A percentile compares a stretch with the other conserved stretches of the same genome.
These are phyloP conservation scores for Fusarium torulosum DNA, from an alignment of 2,329 filamentous ascomycete species.

Conservation along the genomic window DNA sequence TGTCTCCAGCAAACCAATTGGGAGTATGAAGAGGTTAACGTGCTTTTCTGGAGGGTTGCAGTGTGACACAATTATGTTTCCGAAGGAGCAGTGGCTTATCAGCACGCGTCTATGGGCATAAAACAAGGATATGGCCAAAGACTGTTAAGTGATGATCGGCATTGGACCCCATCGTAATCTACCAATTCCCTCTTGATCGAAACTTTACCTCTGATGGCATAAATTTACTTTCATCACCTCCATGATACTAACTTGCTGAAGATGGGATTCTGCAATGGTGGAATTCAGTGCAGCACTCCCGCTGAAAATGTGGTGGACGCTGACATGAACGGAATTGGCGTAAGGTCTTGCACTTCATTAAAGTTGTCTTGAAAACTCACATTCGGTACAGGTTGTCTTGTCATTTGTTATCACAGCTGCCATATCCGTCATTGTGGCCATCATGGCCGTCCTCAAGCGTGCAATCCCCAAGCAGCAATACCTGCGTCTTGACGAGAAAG, in stretches of 20 bases:
- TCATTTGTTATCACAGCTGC: conserved; percentile 21
- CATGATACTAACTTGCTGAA: background rate
- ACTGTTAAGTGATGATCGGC: conserved; percentile 10
- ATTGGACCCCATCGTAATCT: background rate
- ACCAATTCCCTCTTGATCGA: background rate
- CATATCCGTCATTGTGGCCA: conserved; percentile 21
- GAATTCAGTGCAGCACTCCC: background rate
- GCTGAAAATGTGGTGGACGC: conserved; percentile 22
- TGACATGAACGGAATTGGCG: conserved; percentile 37
- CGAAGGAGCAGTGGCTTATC: background rate
- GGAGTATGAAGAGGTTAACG: background rate
- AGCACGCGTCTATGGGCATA: conserved; percentile 1
- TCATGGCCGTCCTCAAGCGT: conserved; percentile 21
- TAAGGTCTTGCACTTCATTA: background rate
- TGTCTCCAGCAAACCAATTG: conserved; percentile 1
- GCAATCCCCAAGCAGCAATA: conserved; percentile 26
- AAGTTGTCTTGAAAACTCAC: background rate
- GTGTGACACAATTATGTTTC: background rate
- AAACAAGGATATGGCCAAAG: conserved; percentile 24
- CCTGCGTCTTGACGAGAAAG: conserved; percentile 27
- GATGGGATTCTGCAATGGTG: conserved; percentile 17
- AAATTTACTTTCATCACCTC: background rate
- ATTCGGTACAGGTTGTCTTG: conserved; percentile 12
- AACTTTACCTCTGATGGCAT: background rate
- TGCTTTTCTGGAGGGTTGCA: conserved; percentile 1